Evolutionary conservation across 805 yeast genomes (phyloP), one percentile per base, ranked within the genome.

Genomic region (Wickerhamomyces ciferrii): DNA sequence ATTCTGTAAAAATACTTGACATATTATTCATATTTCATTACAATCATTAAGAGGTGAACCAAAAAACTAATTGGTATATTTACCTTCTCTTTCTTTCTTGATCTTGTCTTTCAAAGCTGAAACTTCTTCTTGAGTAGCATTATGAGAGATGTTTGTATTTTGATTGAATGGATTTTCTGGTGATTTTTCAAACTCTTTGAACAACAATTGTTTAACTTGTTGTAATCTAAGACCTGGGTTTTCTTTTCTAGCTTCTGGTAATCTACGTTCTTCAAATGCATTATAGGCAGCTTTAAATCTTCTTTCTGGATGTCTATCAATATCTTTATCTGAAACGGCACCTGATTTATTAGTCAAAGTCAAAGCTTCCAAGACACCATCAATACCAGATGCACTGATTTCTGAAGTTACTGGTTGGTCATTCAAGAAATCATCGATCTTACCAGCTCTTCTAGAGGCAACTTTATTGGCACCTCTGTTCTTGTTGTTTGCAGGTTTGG

Each of bases 241-340:
- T 64, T 87, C 96, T 61, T 80, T 74, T 65, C 83, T 81, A 46
- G 84, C 47, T 58, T 84, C 88, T 5, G 94, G 92, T 38, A 84
- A 60, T 56, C 92, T 75, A 46, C 72, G 69, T 51, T 82, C 92
- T 56, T 87, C 88, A 58, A 68, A 87, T 1, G 87, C 88, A 13
- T 79, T 73, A 47, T 72, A 71, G 0, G 96, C 96, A 23, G 92
- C 88, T 69, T 87, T 87, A 66, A 83, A 85, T 60, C 96, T 78
- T 67, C 95, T 79, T 70, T 87, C 96, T 10, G 96, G 96, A 56
- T 87, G 96, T 64, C 89, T 81, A 49, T 87, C 96, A 44, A 87
- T 71, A 44, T 81, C 87, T 58, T 81, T 81, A 50, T 67, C 68
- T 38, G 69, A 65, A 29, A 83, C 83, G 44, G 79, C 84, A 25